Percentiles rank a stretch among this genome's conserved stretches.
phyloP scores from a whole-genome alignment of 1,139 yeast genomes.

The Suhomyces chickasaworum region DNA sequence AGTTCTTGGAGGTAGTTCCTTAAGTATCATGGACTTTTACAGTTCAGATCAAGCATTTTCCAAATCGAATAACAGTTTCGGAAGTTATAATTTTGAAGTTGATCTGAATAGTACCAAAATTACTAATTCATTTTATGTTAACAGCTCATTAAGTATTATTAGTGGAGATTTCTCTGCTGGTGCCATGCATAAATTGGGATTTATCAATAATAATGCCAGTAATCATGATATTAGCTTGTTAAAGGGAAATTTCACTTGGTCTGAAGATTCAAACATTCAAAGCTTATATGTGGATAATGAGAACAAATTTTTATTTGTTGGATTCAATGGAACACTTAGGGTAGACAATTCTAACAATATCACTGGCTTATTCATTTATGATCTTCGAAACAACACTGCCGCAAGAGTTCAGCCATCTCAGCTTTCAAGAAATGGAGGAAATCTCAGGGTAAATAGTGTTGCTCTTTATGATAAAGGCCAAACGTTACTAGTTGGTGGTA shows the following conservation, averaged over 20 bases:
- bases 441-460: slow-evolving; percentile 52
- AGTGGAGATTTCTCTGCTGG: slow-evolving; percentile 48
- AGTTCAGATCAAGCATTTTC: slow-evolving; percentile 36
- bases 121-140: slow-evolving; percentile 42
- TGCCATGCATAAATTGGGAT: slow-evolving; percentile 33
- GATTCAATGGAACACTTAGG: slow-evolving; percentile 50
- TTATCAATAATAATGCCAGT: slow-evolving; percentile 37
- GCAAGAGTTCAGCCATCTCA: slow-evolving; percentile 52
- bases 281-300: slow-evolving; percentile 44
- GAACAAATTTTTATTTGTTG: slow-evolving; percentile 46
- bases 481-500: slow-evolving; percentile 74
- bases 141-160: slow-evolving; percentile 51
- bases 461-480: slow-evolving; percentile 52
- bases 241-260: slow-evolving; percentile 42
- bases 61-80: slow-evolving; percentile 24
- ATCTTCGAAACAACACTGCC: slow-evolving; percentile 42
- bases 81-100: slow-evolving; percentile 25
- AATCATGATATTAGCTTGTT: slow-evolving; percentile 26
- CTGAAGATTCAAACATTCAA: slow-evolving; percentile 34
- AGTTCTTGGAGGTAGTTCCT: slow-evolving; percentile 44
- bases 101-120: slow-evolving; percentile 41
- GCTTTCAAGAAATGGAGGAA: slow-evolving; percentile 27
- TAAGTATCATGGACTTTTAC: slow-evolving; percentile 39
- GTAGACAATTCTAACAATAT: slow-evolving; percentile 24
- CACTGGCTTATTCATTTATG: slow-evolving; percentile 56